Conservation (phyloP, 202 grass and related monocot genomes). For the Carex sylvatica region DNA sequence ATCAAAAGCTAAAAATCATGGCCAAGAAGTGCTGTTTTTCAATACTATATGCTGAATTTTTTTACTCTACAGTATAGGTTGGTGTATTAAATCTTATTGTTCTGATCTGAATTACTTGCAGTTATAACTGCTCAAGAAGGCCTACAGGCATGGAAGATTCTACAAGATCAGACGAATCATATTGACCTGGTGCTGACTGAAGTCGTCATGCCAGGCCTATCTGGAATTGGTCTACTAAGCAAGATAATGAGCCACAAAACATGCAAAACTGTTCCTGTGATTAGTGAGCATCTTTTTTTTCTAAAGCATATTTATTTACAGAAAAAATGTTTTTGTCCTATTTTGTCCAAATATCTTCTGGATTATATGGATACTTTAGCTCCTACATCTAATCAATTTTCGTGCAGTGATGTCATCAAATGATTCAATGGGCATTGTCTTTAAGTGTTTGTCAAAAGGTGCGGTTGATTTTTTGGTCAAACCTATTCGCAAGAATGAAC, state of each 20-base stretch:
- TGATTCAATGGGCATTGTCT: conserved; percentile 70
- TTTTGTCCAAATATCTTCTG: conserved; percentile 31
- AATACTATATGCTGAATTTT: neutral
- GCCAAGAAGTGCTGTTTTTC: neutral
- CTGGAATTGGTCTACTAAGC: conserved; percentile 58
- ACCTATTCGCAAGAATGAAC: conserved; percentile 87
- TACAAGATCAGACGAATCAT: conserved; percentile 54
- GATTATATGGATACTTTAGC: conserved; percentile 29
- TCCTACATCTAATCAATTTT: conserved; percentile 43
- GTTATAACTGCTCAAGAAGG: conserved; percentile 64
- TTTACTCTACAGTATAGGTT: neutral
- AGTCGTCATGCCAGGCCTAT: conserved; percentile 54
- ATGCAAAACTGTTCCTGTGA: conserved; percentile 77
- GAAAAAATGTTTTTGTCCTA: neutral
- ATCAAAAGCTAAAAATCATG: neutral
- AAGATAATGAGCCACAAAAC: conserved; percentile 74
- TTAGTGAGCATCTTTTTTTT: conserved; percentile 68
- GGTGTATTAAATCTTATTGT: neutral
- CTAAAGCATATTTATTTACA: conserved; percentile 19
- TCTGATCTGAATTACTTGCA: conserved; percentile 37
- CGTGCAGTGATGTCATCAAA: conserved; percentile 93
- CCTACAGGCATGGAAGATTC: conserved; percentile 69
- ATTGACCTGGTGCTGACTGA: conserved; percentile 87
- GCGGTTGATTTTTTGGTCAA: conserved; percentile 92
- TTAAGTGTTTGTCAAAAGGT: conserved; percentile 87